These are phyloP conservation scores for Nissolia schottii DNA, from an alignment of 306 rosid genomes.

Conservation along the genomic window DNA sequence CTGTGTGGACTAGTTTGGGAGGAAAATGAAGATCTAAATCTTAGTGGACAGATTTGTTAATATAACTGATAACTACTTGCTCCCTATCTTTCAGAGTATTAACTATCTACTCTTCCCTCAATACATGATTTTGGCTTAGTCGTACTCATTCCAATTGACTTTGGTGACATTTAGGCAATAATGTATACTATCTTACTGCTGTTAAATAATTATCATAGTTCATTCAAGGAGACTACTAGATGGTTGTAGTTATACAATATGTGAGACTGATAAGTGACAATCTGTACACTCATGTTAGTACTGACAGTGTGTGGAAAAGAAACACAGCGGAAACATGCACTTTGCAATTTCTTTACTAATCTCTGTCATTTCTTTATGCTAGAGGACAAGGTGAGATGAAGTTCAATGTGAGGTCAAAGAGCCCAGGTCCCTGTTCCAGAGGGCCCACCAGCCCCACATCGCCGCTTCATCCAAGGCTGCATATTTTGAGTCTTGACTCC, in stretches of 20 bases:
- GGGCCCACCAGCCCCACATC: slow-evolving; percentile 93
- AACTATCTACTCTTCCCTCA: background rate
- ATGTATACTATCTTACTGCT: background rate
- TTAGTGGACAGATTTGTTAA: background rate
- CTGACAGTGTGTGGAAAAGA: background rate
- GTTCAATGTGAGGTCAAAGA: slow-evolving; percentile 49
- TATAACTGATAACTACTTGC: too few species aligned
- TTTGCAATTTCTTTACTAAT: slow-evolving; percentile 13
- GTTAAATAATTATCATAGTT: background rate
- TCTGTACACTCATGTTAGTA: background rate
- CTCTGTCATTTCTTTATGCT: slow-evolving; percentile 29
- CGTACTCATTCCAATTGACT: background rate
- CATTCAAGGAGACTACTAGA: background rate
- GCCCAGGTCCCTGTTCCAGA: slow-evolving; percentile 83
- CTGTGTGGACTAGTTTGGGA: background rate
- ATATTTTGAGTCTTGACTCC: slow-evolving; percentile 61
- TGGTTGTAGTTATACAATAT: slow-evolving; percentile 1
- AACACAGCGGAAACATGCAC: background rate
- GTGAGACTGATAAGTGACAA: slow-evolving; percentile 7
- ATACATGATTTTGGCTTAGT: background rate
- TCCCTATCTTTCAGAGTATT: background rate
- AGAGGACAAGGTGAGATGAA: slow-evolving; percentile 64
- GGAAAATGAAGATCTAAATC: background rate
- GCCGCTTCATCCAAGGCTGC: slow-evolving; percentile 64
- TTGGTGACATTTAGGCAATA: background rate